Evolutionary conservation across 257 asterid species (phyloP).

Genomic region (Fraxinus quadrangulata): DNA sequence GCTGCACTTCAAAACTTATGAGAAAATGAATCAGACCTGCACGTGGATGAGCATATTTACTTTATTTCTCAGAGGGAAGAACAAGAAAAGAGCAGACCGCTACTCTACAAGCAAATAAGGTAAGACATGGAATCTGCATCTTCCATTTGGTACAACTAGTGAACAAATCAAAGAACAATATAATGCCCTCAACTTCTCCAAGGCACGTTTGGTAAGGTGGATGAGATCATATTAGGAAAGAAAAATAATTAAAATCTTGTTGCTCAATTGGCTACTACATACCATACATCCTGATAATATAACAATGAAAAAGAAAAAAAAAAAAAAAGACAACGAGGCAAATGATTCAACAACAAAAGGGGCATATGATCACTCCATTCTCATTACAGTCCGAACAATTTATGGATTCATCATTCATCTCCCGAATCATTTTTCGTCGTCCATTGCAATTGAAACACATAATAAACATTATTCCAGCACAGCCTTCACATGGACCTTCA

Average conservation of each 20-base stretch:
- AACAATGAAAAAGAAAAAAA: conserved; percentile 18
- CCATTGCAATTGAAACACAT: conserved; percentile 85
- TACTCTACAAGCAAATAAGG: not conserved
- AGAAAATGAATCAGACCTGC: too few relatives aligned
- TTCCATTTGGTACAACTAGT: not conserved
- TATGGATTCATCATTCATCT: conserved; percentile 36
- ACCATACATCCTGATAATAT: not conserved
- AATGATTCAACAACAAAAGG: conserved; percentile 61
- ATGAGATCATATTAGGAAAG: too few relatives aligned
- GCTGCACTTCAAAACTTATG: too few relatives aligned
- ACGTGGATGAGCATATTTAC: too few relatives aligned
- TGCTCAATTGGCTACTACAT: not conserved
- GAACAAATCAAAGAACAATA: not conserved
- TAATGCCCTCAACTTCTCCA: not conserved
- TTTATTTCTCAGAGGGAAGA: too few relatives aligned
- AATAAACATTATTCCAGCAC: conserved; percentile 70
- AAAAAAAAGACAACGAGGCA: conserved; percentile 3
- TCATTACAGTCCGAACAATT: conserved; percentile 64
- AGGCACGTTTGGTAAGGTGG: too few relatives aligned
- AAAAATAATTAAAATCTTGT: too few relatives aligned
- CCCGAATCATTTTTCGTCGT: conserved; percentile 61
- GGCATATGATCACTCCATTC: conserved; percentile 64
- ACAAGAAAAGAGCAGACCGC: too few relatives aligned
- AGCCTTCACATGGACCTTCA: conserved; percentile 65
- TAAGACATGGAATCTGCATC: not conserved